phyloP scores from a whole-genome alignment of 495 filamentous ascomycete species.

The Hypoxylon lienhwacheense region DNA sequence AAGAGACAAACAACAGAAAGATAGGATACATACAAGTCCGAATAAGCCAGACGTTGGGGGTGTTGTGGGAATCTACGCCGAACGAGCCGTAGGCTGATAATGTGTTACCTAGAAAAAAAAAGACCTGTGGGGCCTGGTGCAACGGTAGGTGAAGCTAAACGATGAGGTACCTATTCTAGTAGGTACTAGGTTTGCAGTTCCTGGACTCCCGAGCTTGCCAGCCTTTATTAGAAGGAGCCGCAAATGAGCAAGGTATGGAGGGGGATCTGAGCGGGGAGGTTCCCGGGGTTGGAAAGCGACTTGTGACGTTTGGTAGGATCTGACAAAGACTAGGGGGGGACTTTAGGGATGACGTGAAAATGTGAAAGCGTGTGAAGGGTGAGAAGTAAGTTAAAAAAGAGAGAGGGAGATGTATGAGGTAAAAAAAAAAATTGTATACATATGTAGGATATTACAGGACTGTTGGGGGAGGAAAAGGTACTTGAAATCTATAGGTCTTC shows the following conservation, averaged over 20 bases:
- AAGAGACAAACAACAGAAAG: conserved; percentile 26
- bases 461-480: too few species aligned
- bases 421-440: too few species aligned
- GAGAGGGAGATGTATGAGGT: too few species aligned
- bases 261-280: conserved; percentile 29
- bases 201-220: conserved; percentile 26
- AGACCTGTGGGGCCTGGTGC: conserved; percentile 37
- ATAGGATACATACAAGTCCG: conserved; percentile 25
- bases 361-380: conserved; percentile 34
- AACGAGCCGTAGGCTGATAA: conserved; percentile 56
- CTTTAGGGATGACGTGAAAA: conserved; percentile 38
- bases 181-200: background rate
- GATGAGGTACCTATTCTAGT: conserved; percentile 31
- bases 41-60: conserved; percentile 23
- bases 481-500: too few species aligned
- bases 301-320: conserved; percentile 22
- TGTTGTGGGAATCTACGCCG: conserved; percentile 49
- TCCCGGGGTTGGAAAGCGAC: conserved; percentile 11
- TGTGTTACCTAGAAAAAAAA: conserved; percentile 41
- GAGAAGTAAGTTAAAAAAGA: too few species aligned
- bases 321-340: conserved; percentile 34
- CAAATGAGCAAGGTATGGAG: conserved; percentile 30
- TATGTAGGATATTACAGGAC: too few species aligned
- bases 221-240: conserved; percentile 32
- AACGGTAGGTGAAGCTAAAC: conserved; percentile 30